Evolutionary conservation across 2,329 filamentous ascomycete genomes (phyloP), one percentile per base, ranked within the genome.

Genomic region (Harringtonia aguacate): DNA sequence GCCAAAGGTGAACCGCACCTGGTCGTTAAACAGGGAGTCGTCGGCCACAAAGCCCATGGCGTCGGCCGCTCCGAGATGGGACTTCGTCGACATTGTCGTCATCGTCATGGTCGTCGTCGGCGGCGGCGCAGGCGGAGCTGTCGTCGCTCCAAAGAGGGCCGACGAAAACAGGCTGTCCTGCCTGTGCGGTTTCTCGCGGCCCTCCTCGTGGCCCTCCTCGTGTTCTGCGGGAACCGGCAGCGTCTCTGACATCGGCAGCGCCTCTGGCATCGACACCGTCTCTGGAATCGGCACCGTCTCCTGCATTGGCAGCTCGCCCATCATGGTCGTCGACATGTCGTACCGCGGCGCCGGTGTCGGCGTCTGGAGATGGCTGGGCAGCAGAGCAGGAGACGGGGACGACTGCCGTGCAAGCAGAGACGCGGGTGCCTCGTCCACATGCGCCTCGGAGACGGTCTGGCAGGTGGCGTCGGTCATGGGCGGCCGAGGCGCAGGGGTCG

Each of bases 361-460:
- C 17, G 38, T 33, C 34, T 36, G 34, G 6, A 18, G 8, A 9
- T 36, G 17, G n/a, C 24, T 27, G 24, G 17, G 15, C 34, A 8
- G 8, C 34, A 9, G n/a, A 18, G 34, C 8, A 4, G 20, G 34
- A 36, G 34, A 2, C 8, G 15, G n/a, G 13, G 34, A 15, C 17
- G 34, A 12, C 7, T 6, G 7, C 24, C 10, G 24, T 34, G 17
- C 20, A 6, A 6, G 15, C n/a, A 17, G 17, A 14, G 36, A 10
- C 4, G n/a, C 36, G 6, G 13, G 33, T 15, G 17, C 20, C 13
- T 38, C 10, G 27, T 37, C 20, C 17, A 10, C 12, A n/a, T n/a
- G 3, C 2, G 48, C 27, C 39, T 58, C 56, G 27, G n/a, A n/a
- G n/a, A 54, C 40, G 0, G 59, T 61, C 46, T 64, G 61, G 24